Base-by-base conservation (phyloP, 768 basidiomycete species). In the Favolaschia claudopus region DNA sequence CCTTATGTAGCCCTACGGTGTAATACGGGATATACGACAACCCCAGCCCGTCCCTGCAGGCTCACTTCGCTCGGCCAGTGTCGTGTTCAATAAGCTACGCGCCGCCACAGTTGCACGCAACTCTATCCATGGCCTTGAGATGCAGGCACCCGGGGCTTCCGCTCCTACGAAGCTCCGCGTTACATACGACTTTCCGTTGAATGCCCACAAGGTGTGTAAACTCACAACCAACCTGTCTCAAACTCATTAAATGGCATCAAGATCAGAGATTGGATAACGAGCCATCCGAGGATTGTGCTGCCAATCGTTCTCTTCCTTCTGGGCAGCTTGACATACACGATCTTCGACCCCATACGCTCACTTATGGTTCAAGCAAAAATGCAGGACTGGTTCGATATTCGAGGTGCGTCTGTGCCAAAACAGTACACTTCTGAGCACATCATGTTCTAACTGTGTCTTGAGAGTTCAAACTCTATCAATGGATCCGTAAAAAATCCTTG, bases 341-440 rank as follows among this genome's bases (percentile, higher is more conserved):
- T 98, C 48, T 97, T 98, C 67, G 95, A 98, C 72, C 96, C 95
- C 3, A 84, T 99, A 37, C 89, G 96, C 27, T 85, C 88, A 2
- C 78, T 94, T 57, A 93, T 88, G 79, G 84, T 99, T 0, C 83
- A 93, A 76, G 86, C 85, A 24, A 92, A 94, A 67, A 80, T 97
- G 67, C 77, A 90, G 39, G 82, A 93, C 37, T 92, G 92, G 83
- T 95, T 97, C 66, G 89, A 96, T 66, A 86, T 89, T 63, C 81
- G 82, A 71, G 82, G 92, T 91, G 67, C 1, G 77, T 55, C 45
- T 43, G 10, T 7, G 8, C 36, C 36, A n/a, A n/a, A n/a, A 4
- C 28, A n/a, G 19, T 37, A 39, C 14, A 9, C 50, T 34, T 39
- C 34, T 20, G n/a, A n/a, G 31, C 14, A n/a, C n/a, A n/a, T n/a